phyloP scores from a whole-genome alignment of 108 stramenopile species.

The Fistulifera pelliculosa region DNA sequence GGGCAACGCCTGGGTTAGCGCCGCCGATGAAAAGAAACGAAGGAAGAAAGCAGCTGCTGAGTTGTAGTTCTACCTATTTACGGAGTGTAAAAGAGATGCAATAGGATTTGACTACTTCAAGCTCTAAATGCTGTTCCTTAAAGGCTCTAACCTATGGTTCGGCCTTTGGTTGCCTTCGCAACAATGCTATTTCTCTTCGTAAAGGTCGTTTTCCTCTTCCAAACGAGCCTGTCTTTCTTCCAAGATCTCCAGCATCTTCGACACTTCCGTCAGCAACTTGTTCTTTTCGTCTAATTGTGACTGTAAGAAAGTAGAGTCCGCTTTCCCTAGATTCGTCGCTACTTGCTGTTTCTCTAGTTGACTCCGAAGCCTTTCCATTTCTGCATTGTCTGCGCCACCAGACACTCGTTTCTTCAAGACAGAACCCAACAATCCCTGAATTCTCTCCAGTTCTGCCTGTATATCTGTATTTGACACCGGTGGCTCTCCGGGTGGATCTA shows the following conservation, averaged over 20 bases:
- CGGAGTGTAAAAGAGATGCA: neutral
- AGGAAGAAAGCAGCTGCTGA: slow-evolving; percentile 14
- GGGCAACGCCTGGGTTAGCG: slow-evolving; percentile 24
- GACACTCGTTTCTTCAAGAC: slow-evolving; percentile 42
- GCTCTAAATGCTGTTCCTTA: too few relatives aligned
- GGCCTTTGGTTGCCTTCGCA: neutral
- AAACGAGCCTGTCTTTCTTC: slow-evolving; percentile 59
- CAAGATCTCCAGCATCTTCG: slow-evolving; percentile 55
- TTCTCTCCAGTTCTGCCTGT: slow-evolving; percentile 53
- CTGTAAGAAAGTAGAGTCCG: slow-evolving; percentile 66
- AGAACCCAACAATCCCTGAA: slow-evolving; percentile 66
- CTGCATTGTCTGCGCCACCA: slow-evolving; percentile 6
- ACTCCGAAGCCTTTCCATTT: slow-evolving; percentile 49
- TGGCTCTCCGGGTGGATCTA: neutral
- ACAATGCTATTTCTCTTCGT: slow-evolving; percentile 8
- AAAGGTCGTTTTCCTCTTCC: slow-evolving; percentile 51
- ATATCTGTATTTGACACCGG: slow-evolving; percentile 13
- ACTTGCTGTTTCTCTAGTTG: slow-evolving; percentile 58
- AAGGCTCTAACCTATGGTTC: too few relatives aligned
- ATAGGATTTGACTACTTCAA: neutral
- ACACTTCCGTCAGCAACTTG: slow-evolving; percentile 57
- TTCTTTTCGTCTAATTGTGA: slow-evolving; percentile 65
- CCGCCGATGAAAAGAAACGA: slow-evolving; percentile 40
- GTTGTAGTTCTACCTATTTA: neutral
- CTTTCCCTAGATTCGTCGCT: slow-evolving; percentile 49